Base-by-base conservation (phyloP, 352 stramenopile species). In the Globisporangium cystogenes region DNA sequence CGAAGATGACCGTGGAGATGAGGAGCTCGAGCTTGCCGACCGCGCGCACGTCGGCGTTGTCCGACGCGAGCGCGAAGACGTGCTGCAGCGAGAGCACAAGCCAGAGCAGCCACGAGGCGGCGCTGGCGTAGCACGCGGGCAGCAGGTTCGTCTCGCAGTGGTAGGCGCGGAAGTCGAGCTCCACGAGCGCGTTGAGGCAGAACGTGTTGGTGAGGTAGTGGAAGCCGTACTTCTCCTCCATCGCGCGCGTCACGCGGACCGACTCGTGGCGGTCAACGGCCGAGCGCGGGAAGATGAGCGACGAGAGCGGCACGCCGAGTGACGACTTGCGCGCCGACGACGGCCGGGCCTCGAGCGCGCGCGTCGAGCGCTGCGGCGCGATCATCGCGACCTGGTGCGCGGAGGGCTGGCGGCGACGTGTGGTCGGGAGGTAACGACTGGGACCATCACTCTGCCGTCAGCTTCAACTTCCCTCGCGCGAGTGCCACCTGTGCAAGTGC, bases 151-250 rank as follows among this genome's bases (percentile, higher is more conserved):
- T 90, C 62, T 90, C 76, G 14, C 60, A 82, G 68, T 77, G 90
- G 63, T 68, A 92, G n/a, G 74, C 76, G n/a, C 76, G 64, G 60
- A 88, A 92, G 59, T 92, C 81, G n/a, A 84, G 53, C 56, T 92
- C 82, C 15, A 84, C 58, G 18, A 81, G 57, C 36, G 71, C 65
- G 20, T 72, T 67, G 50, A 74, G 55, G 26, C 71, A 86, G 57
- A 92, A 90, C 7, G 69, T 63, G 62, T 89, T 90, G 37, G 79
- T 89, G 50, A 92, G 67, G 53, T 78, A 92, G 68, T 92, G 76
- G 65, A 92, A 92, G 50, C 78, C 82, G 55, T 86, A 90, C 59
- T 79, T 83, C 54, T 92, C 82, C 60, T 90, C 79, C 73, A 89
- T 82, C 12, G 67, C 59, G 24, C 63, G 63, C 36, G 77, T 80